Evolutionary conservation across 164 flowering plant genomes (phyloP), one percentile per base, ranked within the genome.

Genomic region (Liriodendron chinense): DNA sequence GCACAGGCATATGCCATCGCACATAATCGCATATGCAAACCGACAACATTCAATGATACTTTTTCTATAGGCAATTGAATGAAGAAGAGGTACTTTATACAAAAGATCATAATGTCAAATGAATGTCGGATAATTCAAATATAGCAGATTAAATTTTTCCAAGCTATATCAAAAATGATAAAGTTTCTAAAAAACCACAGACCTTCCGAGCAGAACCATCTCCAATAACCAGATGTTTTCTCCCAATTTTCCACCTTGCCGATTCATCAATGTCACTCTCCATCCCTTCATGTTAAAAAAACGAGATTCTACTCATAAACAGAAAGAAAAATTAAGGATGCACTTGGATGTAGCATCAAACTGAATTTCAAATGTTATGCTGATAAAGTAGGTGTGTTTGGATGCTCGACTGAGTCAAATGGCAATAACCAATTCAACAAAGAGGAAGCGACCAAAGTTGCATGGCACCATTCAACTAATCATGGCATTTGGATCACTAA

Each of bases 201-300:
- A 72, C 74, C 74, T 72, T 59, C 50, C 24, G 65, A 9, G 66
- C 48, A 34, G 65, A 20, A 53, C 59, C 59, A 34, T 72, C 74
- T 13, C 16, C 47, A 13, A 63, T 13, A 26, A 72, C 14, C 20
- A 47, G 74, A 47, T 21, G 57, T 34, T 59, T 72, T 28, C 48
- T 34, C 74, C 18, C 47, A 16, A 28, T 59, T 21, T 57, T 72
- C 74, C 66, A 16, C 66, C 49, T 72, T 7, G 23, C 48, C 3
- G 23, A 59, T 21, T 72, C 74, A 2, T 72, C 74, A 65, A 72
- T 57, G 65, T 72, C 74, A n/a, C 48, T 59, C 49, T 72, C 74
- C 74, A 72, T 63, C 13, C 59, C 59, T 53, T 53, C 59, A 53
- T 16, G 18, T 5, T 16, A 0, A 12, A 53, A 53, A 53, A 53